Percentiles rank a stretch among this genome's conserved stretches.
Evolutionary conservation across 2,329 filamentous ascomycete genomes (phyloP).

Genomic region (Paraconiothyrium sp.): DNA sequence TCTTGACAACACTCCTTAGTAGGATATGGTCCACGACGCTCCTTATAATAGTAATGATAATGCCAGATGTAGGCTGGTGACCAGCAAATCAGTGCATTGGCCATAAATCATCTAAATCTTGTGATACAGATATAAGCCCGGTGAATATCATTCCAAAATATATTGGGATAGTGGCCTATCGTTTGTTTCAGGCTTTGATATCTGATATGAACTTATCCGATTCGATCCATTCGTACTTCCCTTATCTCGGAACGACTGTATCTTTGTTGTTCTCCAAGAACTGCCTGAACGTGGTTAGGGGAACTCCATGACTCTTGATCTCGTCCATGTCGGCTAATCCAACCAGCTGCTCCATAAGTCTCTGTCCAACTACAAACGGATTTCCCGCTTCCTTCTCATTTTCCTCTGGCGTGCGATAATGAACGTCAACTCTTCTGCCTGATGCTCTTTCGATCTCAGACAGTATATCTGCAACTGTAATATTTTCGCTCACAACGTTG

Average conservation of each 20-base stretch:
- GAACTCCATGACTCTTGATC: slow-evolving; percentile 51
- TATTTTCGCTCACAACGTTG: slow-evolving; percentile 53
- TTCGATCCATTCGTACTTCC: background rate
- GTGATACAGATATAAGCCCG: background rate
- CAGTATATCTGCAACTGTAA: slow-evolving; percentile 51
- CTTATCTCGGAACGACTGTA: slow-evolving; percentile 9
- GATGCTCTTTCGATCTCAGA: slow-evolving; percentile 47
- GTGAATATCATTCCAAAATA: too few species aligned
- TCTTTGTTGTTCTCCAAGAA: slow-evolving; percentile 44
- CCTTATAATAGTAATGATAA: background rate
- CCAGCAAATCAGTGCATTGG: background rate
- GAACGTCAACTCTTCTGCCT: slow-evolving; percentile 45
- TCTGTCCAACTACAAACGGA: slow-evolving; percentile 53
- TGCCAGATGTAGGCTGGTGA: background rate
- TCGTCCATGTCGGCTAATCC: slow-evolving; percentile 48
- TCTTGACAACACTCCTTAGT: background rate
- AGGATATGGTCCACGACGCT: background rate
- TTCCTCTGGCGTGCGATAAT: slow-evolving; percentile 56
- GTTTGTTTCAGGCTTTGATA: background rate
- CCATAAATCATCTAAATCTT: background rate
- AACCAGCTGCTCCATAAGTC: slow-evolving; percentile 47
- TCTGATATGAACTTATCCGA: background rate
- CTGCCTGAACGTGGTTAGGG: slow-evolving; percentile 54
- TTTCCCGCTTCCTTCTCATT: slow-evolving; percentile 45
- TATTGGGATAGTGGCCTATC: too few species aligned